Percentiles rank a stretch among this genome's conserved stretches.
phyloP scores from a whole-genome alignment of 768 basidiomycete genomes.

The Steccherinum ochraceum region DNA sequence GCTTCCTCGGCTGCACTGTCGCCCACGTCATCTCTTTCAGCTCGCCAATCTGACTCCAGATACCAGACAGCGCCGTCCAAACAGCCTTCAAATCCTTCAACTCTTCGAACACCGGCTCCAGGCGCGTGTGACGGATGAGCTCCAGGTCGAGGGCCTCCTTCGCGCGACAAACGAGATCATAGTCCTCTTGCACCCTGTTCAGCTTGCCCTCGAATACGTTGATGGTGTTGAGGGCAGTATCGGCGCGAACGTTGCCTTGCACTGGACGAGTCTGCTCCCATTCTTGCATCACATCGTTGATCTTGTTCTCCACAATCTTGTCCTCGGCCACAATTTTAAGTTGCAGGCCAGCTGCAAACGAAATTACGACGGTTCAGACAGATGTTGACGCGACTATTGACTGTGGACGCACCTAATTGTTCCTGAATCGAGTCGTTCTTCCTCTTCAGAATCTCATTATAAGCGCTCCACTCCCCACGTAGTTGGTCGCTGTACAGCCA shows the following conservation, averaged over 20 bases:
- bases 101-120: slow-evolving; percentile 94
- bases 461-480: slow-evolving; percentile 96
- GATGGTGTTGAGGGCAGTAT: slow-evolving; percentile 93
- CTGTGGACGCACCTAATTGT: slow-evolving; percentile 76
- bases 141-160: slow-evolving; percentile 97
- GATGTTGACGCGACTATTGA: too few relatives aligned
- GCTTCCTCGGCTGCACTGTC: slow-evolving; percentile 88
- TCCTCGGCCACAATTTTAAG: slow-evolving; percentile 99
- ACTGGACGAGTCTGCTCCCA: slow-evolving; percentile 97
- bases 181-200: slow-evolving; percentile 86
- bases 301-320: slow-evolving; percentile 95
- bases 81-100: slow-evolving; percentile 94
- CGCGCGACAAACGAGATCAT: slow-evolving; percentile 90
- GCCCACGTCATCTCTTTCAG: slow-evolving; percentile 86
- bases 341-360: slow-evolving; percentile 96
- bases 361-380: not conserved
- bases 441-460: slow-evolving; percentile 94
- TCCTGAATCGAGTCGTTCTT: slow-evolving; percentile 99
- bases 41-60: slow-evolving; percentile 91
- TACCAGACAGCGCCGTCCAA: slow-evolving; percentile 96
- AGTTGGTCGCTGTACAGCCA: slow-evolving; percentile 99
- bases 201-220: slow-evolving; percentile 92
- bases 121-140: slow-evolving; percentile 78
- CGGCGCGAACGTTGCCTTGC: slow-evolving; percentile 93
- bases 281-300: slow-evolving; percentile 82